These are phyloP conservation scores for Teunomyces aglyptinius DNA, from an alignment of 805 yeast genomes.

Conservation along the genomic window DNA sequence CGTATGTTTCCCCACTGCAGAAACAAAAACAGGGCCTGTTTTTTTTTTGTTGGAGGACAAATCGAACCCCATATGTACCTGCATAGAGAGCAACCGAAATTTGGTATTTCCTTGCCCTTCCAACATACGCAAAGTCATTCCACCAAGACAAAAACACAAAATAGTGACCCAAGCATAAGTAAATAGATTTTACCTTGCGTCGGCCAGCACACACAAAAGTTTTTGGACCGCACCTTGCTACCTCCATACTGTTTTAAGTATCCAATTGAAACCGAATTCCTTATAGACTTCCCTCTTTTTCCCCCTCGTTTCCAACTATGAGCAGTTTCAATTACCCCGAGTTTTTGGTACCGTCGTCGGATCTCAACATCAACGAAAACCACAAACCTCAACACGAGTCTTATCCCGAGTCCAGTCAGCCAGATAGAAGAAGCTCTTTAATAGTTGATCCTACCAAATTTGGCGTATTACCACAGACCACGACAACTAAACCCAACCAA, in stretches of 20 bases:
- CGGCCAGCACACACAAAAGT: neutral
- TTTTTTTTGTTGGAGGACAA: constrained; percentile 1
- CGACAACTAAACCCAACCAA: constrained; percentile 1
- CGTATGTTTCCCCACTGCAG: neutral
- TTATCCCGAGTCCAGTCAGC: too few species aligned
- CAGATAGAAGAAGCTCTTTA: neutral
- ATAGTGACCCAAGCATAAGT: constrained; percentile 3
- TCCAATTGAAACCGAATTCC: neutral
- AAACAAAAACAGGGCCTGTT: too few species aligned
- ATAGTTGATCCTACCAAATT: neutral
- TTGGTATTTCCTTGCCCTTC: neutral
- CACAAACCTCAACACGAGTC: neutral
- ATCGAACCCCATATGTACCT: neutral
- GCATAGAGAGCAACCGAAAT: neutral
- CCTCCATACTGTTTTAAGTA: neutral
- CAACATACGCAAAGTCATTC: constrained; percentile 2
- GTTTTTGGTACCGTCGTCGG: constrained; percentile 20
- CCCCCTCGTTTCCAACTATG: constrained; percentile 14
- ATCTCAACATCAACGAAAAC: neutral
- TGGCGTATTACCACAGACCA: constrained; percentile 3
- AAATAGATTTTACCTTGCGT: neutral
- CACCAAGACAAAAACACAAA: constrained; percentile 1
- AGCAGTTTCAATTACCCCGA: constrained; percentile 34
- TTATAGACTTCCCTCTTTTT: neutral
- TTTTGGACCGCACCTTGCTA: neutral